Conservation (phyloP, 1,139 yeast species). For the Lodderomyces elongisporus region DNA sequence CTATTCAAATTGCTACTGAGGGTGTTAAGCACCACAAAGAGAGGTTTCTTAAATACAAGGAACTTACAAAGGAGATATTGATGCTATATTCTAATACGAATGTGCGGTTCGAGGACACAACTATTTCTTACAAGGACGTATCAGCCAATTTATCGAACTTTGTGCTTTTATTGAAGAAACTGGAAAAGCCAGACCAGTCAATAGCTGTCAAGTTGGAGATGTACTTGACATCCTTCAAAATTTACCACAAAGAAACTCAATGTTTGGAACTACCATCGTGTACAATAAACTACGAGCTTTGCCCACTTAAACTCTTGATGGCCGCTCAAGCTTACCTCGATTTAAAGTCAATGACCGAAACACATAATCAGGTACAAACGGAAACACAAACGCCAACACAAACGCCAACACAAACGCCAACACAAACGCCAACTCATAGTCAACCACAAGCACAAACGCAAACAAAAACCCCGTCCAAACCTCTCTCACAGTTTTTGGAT, state of each 20-base stretch:
- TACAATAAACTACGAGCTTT: slow-evolving; percentile 20
- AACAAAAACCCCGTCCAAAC: slow-evolving; percentile 9
- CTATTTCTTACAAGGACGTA: slow-evolving; percentile 16
- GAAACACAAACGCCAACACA: too few species aligned
- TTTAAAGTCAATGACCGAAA: too few species aligned
- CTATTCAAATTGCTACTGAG: neutral
- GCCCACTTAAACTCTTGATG: slow-evolving; percentile 16
- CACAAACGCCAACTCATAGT: too few species aligned
- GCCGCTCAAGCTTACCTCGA: slow-evolving; percentile 11
- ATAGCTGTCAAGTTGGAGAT: slow-evolving; percentile 10
- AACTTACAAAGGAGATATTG: slow-evolving; percentile 8
- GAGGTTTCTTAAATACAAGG: slow-evolving; percentile 9
- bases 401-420: too few species aligned
- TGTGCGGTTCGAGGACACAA: slow-evolving; percentile 30
- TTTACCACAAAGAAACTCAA: slow-evolving; percentile 26
- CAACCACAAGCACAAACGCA: too few species aligned
- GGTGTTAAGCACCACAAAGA: neutral
- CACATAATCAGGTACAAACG: too few species aligned
- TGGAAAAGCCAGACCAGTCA: slow-evolving; percentile 10
- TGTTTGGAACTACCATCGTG: slow-evolving; percentile 38
- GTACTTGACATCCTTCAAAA: slow-evolving; percentile 23
- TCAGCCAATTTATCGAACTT: slow-evolving; percentile 20
- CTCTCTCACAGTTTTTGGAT: slow-evolving; percentile 17
- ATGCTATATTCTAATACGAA: slow-evolving; percentile 14
- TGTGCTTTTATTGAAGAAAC: slow-evolving; percentile 14